Evolutionary conservation across 306 rosid genomes (phyloP).

Genomic region (Cucumis cinereus): DNA sequence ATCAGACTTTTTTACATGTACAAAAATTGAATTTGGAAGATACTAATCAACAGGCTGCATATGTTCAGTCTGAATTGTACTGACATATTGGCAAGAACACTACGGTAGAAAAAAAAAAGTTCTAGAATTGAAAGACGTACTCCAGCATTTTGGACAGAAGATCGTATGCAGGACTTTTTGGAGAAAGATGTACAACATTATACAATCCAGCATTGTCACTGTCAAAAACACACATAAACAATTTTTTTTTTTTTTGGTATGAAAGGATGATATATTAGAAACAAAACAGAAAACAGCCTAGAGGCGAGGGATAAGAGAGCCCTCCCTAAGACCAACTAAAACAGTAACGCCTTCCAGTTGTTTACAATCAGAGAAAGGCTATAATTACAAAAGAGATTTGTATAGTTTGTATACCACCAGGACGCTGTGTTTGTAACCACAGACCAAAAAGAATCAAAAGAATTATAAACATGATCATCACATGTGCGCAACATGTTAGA

Average conservation of each 20-base stretch:
- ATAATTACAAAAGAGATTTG: no score
- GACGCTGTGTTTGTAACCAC: no score
- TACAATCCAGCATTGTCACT: conserved; percentile 69
- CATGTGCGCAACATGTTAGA: background rate
- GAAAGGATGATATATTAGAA: no score
- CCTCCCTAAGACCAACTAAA: no score
- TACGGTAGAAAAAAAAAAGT: background rate
- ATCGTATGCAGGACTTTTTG: conserved; percentile 77
- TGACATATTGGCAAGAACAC: background rate
- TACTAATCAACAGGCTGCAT: background rate
- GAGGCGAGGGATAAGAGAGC: no score
- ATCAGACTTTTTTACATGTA: background rate
- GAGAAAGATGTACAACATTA: conserved; percentile 60
- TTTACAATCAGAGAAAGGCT: no score
- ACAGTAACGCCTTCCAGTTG: no score
- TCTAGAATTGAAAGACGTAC: conserved; percentile 45
- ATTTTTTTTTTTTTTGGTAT: no score
- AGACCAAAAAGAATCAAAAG: no score
- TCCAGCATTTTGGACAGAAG: conserved; percentile 95
- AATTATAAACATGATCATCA: background rate
- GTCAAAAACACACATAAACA: conserved; percentile 26
- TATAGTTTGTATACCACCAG: no score
- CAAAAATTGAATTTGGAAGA: background rate
- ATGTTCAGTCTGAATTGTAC: background rate
- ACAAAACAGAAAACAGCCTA: no score